Base-by-base conservation (phyloP, 768 basidiomycete species). In the Clavulina sp. region DNA sequence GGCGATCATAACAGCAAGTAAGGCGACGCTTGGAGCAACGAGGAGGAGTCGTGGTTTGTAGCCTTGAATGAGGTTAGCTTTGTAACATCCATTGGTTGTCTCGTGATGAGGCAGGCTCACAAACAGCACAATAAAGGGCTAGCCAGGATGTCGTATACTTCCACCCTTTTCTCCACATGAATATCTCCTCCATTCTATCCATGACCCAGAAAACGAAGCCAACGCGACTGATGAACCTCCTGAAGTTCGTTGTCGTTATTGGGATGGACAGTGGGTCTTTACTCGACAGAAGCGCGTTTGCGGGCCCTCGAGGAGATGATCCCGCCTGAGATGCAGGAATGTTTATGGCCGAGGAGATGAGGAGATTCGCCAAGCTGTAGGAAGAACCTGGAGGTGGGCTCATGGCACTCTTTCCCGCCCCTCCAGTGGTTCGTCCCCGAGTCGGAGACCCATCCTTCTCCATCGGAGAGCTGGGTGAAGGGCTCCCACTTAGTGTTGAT, bases 151-250 rank as follows among this genome's bases (percentile, higher is more conserved):
- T n/a, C n/a, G 89, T 91, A 38, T 75, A 68, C 59, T 71, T 73
- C 80, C 78, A 81, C 0, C 81, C 80, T 41, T 74, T 72, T 62
- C 75, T 80, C 89, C 89, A 92, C 56, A 84, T 69, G 3, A 92
- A 51, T 2, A 89, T 70, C 65, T 92, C 89, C 62, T 93, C 89
- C 13, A 85, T 60, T 1, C 89, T 67, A 61, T 95, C 89, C 65
- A 86, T 85, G 19, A 92, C 56, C 89, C 88, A 93, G 59, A 92
- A 93, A 4, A 89, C 66, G 0, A 84, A 81, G 0, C 85, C 84
- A 3, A 77, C 70, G 57, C 73, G 78, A 4, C 77, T 72, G 3
- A 91, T 74, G 54, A 93, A 92, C 23, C 85, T 69, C 56, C 80
- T 74, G 60, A 91, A 91, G 61, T 89, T 87, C 57, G 71, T 74